Evolutionary conservation across 2,329 filamentous ascomycete species (phyloP).

Genomic region (Colletotrichum siamense): DNA sequence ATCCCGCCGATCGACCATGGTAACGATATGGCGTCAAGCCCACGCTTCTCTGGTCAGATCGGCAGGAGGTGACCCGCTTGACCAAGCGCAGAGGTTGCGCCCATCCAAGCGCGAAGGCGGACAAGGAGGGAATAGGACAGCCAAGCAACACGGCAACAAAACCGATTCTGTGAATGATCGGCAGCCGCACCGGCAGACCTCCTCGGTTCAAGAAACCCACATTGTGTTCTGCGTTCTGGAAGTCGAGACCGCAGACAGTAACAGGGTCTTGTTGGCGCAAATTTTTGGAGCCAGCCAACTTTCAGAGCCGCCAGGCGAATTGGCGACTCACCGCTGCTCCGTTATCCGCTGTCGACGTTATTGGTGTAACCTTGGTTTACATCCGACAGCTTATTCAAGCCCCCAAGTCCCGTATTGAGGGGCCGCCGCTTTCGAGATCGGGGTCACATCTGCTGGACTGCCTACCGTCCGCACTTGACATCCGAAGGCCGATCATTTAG

Average conservation of each 20-base stretch:
- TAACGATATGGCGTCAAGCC: constrained; percentile 1
- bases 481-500: not conserved
- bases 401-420: not conserved
- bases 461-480: not conserved
- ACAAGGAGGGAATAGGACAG: not conserved
- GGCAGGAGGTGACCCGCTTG: not conserved
- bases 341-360: not conserved
- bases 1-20: constrained; percentile 4
- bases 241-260: not conserved
- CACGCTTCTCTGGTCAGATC: constrained; percentile 6
- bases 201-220: not conserved
- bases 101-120: not conserved
- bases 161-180: not conserved
- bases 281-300: not conserved
- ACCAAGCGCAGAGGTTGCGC: not conserved
- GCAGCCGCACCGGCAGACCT: not conserved
- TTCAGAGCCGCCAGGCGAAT: not conserved
- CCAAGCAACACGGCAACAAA: not conserved
- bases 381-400: not conserved
- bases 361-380: not conserved
- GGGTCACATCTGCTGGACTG: not conserved
- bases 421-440: not conserved
- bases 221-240: not conserved
- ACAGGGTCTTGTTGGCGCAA: not conserved
- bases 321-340: not conserved